Base-by-base conservation (phyloP, 1,284 basidiomycete genomes). In the Trichosporon sp. region DNA sequence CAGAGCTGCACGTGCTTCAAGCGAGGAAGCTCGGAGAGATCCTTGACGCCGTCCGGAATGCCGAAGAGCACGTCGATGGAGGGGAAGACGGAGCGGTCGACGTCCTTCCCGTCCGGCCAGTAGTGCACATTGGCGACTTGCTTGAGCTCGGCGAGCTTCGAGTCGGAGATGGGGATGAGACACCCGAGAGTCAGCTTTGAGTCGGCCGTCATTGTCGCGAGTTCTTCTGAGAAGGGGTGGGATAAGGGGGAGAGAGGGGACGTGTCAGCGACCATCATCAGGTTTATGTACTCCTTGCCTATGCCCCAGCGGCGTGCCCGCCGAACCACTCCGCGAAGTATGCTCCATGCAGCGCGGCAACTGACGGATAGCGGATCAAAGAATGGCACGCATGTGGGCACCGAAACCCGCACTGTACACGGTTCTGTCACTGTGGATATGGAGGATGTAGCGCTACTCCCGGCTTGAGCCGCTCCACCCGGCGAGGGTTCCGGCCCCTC, bases 1-100 rank as follows among this genome's bases (percentile, higher is more conserved):
- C 71, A 74, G 8, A 82, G 73, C 75, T 83, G 81, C 26, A 83
- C 71, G 69, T 79, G 76, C 73, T 70, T 68, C 12, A 83, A 71
- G n/a, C 73, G 74, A 3, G 79, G 77, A 12, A 78, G 66, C 40
- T 78, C 70, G 43, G 70, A 69, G 4, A 80, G 69, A 6, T 10
- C 40, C 31, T 37, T 35, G 10, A 72, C 21, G 66, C 70, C 71
- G 1, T 61, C 32, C 6, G 73, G 73, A 10, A 74, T 46, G n/a
- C 70, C 70, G 35, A 63, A 63, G 19, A 63, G 59, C 5, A 63
- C 59, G 31, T 63, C 59, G 32, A 63, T 35, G 6, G 37, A 32
- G 16, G 59, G 32, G 32, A 63, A 63, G 14, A 11, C 11, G 59
- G 59, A 35, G 5, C 59, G 59, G 59, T 63, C 59, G 31, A 63